Evolutionary conservation across 805 yeast species (phyloP).

Genomic region (Lipomyces oligophaga): DNA sequence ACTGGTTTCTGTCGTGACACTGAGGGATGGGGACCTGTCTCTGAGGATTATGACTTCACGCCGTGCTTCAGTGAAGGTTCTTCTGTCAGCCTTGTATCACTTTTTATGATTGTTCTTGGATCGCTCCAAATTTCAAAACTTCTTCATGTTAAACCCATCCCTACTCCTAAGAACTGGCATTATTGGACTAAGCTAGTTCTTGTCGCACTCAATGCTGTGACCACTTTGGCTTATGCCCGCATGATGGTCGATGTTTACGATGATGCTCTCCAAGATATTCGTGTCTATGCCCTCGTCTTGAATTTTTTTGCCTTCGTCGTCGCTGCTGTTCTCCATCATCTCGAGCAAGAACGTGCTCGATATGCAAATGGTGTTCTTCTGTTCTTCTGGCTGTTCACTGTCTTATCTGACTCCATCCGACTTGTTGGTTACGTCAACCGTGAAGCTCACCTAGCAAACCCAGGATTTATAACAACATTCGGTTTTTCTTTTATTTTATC

Average conservation of each 20-base stretch:
- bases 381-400: conserved; percentile 64
- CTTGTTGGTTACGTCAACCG: conserved; percentile 41
- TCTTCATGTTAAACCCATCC: conserved; percentile 28
- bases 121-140: conserved; percentile 32
- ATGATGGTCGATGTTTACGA: conserved; percentile 33
- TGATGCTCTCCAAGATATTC: conserved; percentile 34
- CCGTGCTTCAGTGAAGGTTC: conserved; percentile 43
- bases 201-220: conserved; percentile 29
- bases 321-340: conserved; percentile 56
- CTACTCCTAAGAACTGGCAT: conserved; percentile 28
- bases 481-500: conserved; percentile 25
- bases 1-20: conserved; percentile 28
- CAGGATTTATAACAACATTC: conserved; percentile 22
- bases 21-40: conserved; percentile 41
- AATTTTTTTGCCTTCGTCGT: conserved; percentile 47
- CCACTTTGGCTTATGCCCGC: conserved; percentile 21
- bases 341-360: conserved; percentile 64
- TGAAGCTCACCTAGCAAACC: conserved; percentile 19
- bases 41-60: conserved; percentile 33
- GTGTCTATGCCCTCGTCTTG: conserved; percentile 40
- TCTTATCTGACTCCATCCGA: conserved; percentile 45
- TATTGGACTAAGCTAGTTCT: conserved; percentile 29
- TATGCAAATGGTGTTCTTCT: conserved; percentile 67
- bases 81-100: conserved; percentile 34
- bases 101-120: conserved; percentile 34